Conservation (phyloP, 2,329 filamentous ascomycete genomes). For the Aspergillus terreus region DNA sequence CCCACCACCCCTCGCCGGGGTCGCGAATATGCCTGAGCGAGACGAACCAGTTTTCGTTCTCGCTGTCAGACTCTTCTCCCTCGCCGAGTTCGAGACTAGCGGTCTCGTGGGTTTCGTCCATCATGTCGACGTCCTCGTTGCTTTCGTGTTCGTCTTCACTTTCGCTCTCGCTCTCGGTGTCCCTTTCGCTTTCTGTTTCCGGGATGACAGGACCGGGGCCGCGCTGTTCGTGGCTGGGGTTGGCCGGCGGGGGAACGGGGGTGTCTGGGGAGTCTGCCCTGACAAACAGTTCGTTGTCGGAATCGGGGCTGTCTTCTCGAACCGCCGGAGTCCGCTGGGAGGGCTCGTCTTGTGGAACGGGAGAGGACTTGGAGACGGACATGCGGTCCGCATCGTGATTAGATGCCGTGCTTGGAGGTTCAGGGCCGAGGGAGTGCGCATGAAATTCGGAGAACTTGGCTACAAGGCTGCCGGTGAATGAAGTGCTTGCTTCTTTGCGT, state of each 20-base stretch:
- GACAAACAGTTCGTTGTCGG: neutral
- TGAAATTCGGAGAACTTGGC: conserved; percentile 22
- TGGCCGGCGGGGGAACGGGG: neutral
- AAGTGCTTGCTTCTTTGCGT: conserved; percentile 7
- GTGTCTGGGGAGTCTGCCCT: neutral
- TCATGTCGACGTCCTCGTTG: conserved; percentile 8
- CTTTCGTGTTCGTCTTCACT: neutral
- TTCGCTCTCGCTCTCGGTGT: neutral
- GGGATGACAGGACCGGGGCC: neutral
- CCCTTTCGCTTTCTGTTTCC: conserved; percentile 1
- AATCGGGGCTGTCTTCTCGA: neutral
- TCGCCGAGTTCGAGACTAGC: conserved; percentile 38
- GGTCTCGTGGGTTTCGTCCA: conserved; percentile 26
- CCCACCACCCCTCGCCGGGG: conserved; percentile 26
- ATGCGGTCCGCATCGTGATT: conserved; percentile 12
- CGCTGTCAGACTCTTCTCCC: conserved; percentile 5
- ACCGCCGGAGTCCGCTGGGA: neutral
- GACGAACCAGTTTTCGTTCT: conserved; percentile 28
- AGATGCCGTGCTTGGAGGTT: conserved; percentile 4
- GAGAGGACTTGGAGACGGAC: conserved; percentile 7
- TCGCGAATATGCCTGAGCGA: conserved; percentile 24
- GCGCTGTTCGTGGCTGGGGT: neutral
- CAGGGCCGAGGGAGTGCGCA: conserved; percentile 18
- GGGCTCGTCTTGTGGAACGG: neutral
- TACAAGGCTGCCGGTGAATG: conserved; percentile 26